Evolutionary conservation across 1,139 yeast genomes (phyloP).

Genomic region (Komagataea norvegica): DNA sequence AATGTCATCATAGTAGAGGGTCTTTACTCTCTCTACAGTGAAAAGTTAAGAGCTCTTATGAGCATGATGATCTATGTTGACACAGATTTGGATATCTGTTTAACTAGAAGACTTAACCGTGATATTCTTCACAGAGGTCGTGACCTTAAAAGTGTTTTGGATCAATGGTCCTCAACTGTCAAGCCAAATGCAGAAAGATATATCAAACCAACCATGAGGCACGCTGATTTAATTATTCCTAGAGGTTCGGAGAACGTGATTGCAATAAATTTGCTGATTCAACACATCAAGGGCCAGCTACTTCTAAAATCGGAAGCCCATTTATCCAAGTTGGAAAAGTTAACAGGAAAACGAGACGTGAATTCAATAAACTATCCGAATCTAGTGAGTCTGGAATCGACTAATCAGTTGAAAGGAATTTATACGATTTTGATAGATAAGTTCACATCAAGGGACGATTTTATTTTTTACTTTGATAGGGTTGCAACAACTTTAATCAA

Average conservation of each 20-base stretch:
- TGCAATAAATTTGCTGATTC: slow-evolving; percentile 75
- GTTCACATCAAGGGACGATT: slow-evolving; percentile 61
- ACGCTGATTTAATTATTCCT: slow-evolving; percentile 85
- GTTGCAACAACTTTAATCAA: slow-evolving; percentile 67
- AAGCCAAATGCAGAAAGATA: slow-evolving; percentile 84
- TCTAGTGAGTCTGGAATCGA: slow-evolving; percentile 40
- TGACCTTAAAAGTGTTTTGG: slow-evolving; percentile 72
- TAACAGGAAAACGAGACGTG: slow-evolving; percentile 38
- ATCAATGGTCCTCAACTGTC: slow-evolving; percentile 87
- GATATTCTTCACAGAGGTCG: slow-evolving; percentile 86
- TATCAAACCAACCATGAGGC: slow-evolving; percentile 71
- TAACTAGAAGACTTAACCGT: slow-evolving; percentile 80
- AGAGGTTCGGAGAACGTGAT: slow-evolving; percentile 78
- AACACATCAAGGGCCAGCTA: slow-evolving; percentile 74
- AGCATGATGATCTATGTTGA: slow-evolving; percentile 88
- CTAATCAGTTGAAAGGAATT: slow-evolving; percentile 69
- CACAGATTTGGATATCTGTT: slow-evolving; percentile 87
- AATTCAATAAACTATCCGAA: slow-evolving; percentile 24
- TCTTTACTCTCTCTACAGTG: slow-evolving; percentile 74
- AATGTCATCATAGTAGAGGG: slow-evolving; percentile 92
- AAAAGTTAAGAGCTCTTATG: slow-evolving; percentile 65
- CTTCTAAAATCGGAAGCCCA: slow-evolving; percentile 61
- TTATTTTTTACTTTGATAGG: slow-evolving; percentile 81
- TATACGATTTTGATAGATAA: slow-evolving; percentile 63
- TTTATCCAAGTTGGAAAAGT: slow-evolving; percentile 48